Percentiles rank a stretch among this genome's conserved stretches.
Evolutionary conservation across 306 rosid genomes (phyloP).

Genomic region (Heteromeles arbutifolia): DNA sequence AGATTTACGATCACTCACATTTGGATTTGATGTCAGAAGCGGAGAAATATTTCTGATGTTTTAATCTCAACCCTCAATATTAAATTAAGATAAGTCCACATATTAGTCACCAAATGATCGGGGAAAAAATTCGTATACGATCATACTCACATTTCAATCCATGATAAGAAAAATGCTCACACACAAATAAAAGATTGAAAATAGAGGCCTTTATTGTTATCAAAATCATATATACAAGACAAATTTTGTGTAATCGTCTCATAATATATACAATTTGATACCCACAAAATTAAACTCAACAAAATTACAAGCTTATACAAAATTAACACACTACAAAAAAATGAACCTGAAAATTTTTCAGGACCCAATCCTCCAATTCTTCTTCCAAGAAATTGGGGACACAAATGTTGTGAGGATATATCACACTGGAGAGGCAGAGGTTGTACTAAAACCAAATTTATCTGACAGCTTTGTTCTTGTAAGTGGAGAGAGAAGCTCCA

Average conservation of each 20-base stretch:
- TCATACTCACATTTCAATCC: no score
- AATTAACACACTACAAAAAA: slow-evolving; percentile 1
- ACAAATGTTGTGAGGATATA: background rate
- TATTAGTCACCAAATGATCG: no score
- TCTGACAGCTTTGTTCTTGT: slow-evolving; percentile 44
- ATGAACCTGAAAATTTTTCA: background rate
- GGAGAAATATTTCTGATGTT: no score
- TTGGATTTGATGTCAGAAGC: no score
- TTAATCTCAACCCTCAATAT: no score
- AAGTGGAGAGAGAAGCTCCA: slow-evolving; percentile 54
- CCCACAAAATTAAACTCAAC: background rate
- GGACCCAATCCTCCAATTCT: background rate
- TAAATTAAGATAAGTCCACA: no score
- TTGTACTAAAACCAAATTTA: slow-evolving; percentile 28
- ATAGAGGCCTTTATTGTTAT: background rate
- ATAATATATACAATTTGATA: background rate
- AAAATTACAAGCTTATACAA: slow-evolving; percentile 2
- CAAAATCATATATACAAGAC: background rate
- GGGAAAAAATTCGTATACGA: no score
- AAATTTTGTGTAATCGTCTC: background rate
- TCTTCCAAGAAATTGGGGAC: background rate
- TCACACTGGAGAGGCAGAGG: slow-evolving; percentile 44
- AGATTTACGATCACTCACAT: no score
- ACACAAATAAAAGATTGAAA: background rate
- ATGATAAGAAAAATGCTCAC: no score